Base-by-base conservation (phyloP, 2,329 filamentous ascomycete species). In the Apiospora arundinis region DNA sequence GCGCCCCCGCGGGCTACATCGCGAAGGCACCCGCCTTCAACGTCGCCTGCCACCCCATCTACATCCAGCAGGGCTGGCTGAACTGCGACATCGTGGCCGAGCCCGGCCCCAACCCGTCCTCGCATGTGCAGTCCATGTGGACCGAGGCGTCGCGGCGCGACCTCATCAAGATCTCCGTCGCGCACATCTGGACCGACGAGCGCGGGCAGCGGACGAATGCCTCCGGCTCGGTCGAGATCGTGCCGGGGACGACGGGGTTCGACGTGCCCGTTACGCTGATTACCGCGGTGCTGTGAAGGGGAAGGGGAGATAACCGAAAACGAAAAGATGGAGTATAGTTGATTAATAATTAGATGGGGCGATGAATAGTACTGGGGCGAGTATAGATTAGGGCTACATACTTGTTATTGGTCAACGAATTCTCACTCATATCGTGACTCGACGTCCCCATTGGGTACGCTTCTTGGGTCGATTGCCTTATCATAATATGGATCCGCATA, bases 31-130 rank as follows among this genome's bases (percentile, higher is more conserved):
- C 78, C 1, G 75, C 70, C 32, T 79, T 79, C 74, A 68, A 74
- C 40, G 78, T 77, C 21, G 11, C 68, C 21, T 80, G 78, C 74
- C 72, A 74, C 63, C 74, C 76, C 42, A 69, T 78, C 46, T 75
- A 75, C 72, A 74, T 76, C 70, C 73, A 77, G 69, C 68, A 74
- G 68, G 70, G 69, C 40, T 78, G 74, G 74, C 28, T 74, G 2
- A 52, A 73, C n/a, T 80, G 78, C 74, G 71, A 72, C 21, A 67
- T 73, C 32, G 48, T 70, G 11, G 70, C 68, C 2, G 42, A n/a
- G 16, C 16, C 65, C 71, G 70, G 2, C 12, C 42, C 42, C 37
- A 69, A 23, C 4, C 52, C 42, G 4, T 68, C 63, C 52, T 75
- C 76, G 9, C 52, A 23, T 8, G 77, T 79, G 25, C 68, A 73